Conservation (phyloP, 768 basidiomycete genomes). For the Glaciozyma martinii region DNA sequence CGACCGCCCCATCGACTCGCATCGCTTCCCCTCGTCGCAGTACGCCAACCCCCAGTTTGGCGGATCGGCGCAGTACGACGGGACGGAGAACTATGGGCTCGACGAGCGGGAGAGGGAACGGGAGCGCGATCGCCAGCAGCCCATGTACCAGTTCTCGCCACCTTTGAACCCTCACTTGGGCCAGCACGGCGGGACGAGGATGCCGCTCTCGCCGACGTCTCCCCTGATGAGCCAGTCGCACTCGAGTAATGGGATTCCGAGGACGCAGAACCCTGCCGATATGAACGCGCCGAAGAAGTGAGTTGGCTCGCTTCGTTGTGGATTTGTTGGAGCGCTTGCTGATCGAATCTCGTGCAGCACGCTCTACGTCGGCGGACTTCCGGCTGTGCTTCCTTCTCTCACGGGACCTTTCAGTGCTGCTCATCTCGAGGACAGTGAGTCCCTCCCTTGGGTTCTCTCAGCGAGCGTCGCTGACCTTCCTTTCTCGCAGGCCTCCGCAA, state of each 20-base stretch:
- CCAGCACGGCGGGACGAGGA: background rate
- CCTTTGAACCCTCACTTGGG: background rate
- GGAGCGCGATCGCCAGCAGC: background rate
- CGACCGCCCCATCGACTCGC: too few species aligned
- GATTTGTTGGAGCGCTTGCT: background rate
- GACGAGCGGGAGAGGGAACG: background rate
- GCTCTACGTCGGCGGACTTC: slow-evolving; percentile 96
- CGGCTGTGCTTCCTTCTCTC: slow-evolving; percentile 46
- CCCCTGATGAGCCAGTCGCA: background rate
- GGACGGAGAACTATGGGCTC: too few species aligned
- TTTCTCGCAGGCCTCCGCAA: slow-evolving; percentile 48
- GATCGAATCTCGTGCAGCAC: slow-evolving; percentile 48
- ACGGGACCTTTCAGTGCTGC: slow-evolving; percentile 55
- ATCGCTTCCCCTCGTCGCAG: too few species aligned
- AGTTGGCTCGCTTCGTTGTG: background rate
- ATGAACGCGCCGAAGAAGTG: slow-evolving; percentile 33
- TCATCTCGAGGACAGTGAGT: slow-evolving; percentile 68
- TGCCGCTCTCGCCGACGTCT: background rate
- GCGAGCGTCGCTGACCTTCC: background rate
- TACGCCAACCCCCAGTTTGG: too few species aligned
- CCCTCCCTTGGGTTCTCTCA: background rate
- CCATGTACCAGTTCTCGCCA: background rate
- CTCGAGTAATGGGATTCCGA: background rate
- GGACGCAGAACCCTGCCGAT: slow-evolving; percentile 29
- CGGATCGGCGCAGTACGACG: too few species aligned